Conservation (phyloP, 306 rosid species). For the Urtica urens region DNA sequence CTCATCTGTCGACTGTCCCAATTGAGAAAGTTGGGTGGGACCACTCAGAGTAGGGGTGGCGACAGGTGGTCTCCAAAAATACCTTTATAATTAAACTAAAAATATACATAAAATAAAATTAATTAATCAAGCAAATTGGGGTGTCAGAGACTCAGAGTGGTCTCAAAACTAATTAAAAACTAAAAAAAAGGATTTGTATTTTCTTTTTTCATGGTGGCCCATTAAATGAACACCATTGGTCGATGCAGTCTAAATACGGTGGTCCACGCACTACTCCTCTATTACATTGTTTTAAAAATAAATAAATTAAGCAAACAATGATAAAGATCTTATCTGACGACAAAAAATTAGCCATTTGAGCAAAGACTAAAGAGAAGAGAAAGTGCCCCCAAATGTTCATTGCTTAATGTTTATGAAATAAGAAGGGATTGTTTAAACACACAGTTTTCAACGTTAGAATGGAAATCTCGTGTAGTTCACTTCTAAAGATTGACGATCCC, state of each 20-base stretch:
- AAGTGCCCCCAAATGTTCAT: not conserved
- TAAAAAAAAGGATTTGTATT: conserved; percentile 3
- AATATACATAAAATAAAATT: not conserved
- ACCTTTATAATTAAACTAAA: not conserved
- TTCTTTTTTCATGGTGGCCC: conserved; percentile 7
- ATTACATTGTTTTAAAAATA: no score
- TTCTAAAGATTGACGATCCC: not conserved
- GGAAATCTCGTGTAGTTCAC: not conserved
- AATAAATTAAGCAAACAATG: no score
- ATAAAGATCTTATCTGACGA: no score
- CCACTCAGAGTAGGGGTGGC: conserved; percentile 11
- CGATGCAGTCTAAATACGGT: not conserved
- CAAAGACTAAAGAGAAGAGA: not conserved
- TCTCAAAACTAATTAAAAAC: not conserved
- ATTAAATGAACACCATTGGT: conserved; percentile 13
- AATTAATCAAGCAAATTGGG: not conserved
- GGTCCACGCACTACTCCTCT: conserved; percentile 21
- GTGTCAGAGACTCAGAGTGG: conserved; percentile 13
- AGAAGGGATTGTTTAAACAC: not conserved
- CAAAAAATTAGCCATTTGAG: no score
- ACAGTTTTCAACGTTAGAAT: not conserved
- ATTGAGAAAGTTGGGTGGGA: conserved; percentile 14
- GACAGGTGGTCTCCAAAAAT: conserved; percentile 5
- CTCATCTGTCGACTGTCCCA: conserved; percentile 3
- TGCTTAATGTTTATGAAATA: not conserved